Conservation (phyloP, 1,139 yeast species). For the Kurtzmaniella quercitrusa region DNA sequence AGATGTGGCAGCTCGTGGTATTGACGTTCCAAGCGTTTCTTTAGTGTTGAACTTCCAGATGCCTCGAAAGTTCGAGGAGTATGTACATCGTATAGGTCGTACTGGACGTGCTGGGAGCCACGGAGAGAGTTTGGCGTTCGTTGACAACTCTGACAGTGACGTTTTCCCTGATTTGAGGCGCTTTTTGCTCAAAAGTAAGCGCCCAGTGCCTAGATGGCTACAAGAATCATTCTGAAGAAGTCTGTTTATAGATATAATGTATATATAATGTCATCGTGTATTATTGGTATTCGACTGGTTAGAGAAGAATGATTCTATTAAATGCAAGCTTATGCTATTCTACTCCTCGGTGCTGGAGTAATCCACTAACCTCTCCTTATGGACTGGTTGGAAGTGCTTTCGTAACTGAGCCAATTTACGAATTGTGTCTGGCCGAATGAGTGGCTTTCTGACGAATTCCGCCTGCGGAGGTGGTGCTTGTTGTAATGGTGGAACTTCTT, state of each 20-base stretch:
- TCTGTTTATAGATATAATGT: no score
- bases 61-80: conserved; percentile 73
- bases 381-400: neutral
- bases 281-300: no score
- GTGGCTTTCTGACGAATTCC: neutral
- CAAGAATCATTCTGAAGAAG: conserved; percentile 15
- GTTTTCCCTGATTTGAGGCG: conserved; percentile 49
- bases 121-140: conserved; percentile 73
- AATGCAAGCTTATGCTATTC: neutral
- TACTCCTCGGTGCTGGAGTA: neutral
- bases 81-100: conserved; percentile 90
- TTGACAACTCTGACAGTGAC: conserved; percentile 54
- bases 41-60: conserved; percentile 84
- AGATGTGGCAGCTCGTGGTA: conserved; percentile 95
- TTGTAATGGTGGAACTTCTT: no score
- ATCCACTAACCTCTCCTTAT: neutral
- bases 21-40: conserved; percentile 83
- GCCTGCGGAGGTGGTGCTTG: neutral
- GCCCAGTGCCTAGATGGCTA: conserved; percentile 52
- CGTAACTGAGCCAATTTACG: neutral
- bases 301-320: neutral
- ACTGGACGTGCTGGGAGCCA: conserved; percentile 90
- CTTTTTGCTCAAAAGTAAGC: conserved; percentile 45
- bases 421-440: neutral
- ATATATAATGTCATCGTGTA: no score